Evolutionary conservation across 129 eudicot species (phyloP).

Genomic region (Chrysanthemum seticuspe): DNA sequence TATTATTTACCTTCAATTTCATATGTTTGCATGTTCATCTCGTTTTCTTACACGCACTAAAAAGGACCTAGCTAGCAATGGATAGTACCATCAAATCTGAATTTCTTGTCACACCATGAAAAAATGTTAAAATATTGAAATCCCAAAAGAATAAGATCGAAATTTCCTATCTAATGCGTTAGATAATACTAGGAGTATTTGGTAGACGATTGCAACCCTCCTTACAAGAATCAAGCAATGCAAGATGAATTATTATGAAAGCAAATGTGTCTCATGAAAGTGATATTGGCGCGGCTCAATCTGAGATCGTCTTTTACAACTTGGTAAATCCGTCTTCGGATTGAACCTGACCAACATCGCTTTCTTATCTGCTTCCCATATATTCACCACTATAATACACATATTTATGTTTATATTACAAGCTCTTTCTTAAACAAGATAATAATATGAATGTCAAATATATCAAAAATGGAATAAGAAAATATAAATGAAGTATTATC

Average conservation of each 20-base stretch:
- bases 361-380: conserved; percentile 36
- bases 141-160: too few relatives aligned
- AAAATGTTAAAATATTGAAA: not conserved
- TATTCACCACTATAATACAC: conserved; percentile 4
- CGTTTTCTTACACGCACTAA: not conserved
- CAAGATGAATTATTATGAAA: conserved; percentile 17
- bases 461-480: not conserved
- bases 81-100: not conserved
- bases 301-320: conserved; percentile 86
- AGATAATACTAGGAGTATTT: not conserved
- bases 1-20: not conserved
- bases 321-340: conserved; percentile 92
- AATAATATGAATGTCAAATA: not conserved
- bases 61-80: too few relatives aligned
- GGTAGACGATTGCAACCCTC: not conserved
- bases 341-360: conserved; percentile 99
- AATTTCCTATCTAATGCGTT: too few relatives aligned
- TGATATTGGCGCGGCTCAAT: conserved; percentile 99
- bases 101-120: not conserved
- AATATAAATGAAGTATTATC: not conserved
- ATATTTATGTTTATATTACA: not conserved
- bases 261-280: conserved; percentile 28
- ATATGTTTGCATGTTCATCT: not conserved
- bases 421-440: not conserved
- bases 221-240: too few relatives aligned